These are phyloP conservation scores for Emericellopsis cladophorae DNA, from an alignment of 2,329 filamentous ascomycete species.

Conservation along the genomic window DNA sequence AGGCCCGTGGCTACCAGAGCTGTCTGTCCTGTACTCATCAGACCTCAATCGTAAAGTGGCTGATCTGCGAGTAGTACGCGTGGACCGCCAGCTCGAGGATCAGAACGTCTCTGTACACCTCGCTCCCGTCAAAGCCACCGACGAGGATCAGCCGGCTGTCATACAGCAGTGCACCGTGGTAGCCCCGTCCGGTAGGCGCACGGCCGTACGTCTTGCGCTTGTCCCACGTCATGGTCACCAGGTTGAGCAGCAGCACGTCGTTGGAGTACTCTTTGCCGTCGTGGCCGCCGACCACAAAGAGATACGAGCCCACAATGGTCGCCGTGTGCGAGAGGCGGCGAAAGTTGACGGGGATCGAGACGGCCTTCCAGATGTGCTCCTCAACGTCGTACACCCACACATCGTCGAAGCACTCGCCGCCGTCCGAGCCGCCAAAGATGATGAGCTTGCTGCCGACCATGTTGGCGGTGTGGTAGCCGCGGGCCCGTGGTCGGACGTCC, in stretches of 20 bases:
- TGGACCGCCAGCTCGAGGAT: conserved; percentile 57
- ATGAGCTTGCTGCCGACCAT: conserved; percentile 63
- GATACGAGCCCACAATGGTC: conserved; percentile 56
- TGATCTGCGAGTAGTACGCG: conserved; percentile 62
- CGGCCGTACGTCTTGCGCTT: conserved; percentile 51
- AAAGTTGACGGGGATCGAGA: conserved; percentile 47
- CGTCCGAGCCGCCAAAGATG: conserved; percentile 58
- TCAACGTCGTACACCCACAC: conserved; percentile 65
- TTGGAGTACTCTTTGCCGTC: conserved; percentile 59
- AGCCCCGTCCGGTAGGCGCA: conserved; percentile 50
- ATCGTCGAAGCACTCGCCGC: conserved; percentile 60
- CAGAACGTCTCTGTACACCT: conserved; percentile 57
- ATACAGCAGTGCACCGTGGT: conserved; percentile 53
- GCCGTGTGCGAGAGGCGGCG: conserved; percentile 55
- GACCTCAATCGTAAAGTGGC: conserved; percentile 58
- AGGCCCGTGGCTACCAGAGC: no score
- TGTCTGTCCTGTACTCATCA: conserved; percentile 12
- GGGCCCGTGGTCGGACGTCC: conserved; percentile 43
- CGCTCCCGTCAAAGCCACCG: conserved; percentile 54
- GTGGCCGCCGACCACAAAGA: conserved; percentile 59
- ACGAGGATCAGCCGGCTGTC: conserved; percentile 52
- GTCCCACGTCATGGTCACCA: conserved; percentile 66
- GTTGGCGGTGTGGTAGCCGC: conserved; percentile 61
- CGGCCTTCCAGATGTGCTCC: conserved; percentile 43
- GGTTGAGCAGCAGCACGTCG: conserved; percentile 54